Conservation (phyloP, 345 rosid genomes). For the Cardiospermum halicacabum region DNA sequence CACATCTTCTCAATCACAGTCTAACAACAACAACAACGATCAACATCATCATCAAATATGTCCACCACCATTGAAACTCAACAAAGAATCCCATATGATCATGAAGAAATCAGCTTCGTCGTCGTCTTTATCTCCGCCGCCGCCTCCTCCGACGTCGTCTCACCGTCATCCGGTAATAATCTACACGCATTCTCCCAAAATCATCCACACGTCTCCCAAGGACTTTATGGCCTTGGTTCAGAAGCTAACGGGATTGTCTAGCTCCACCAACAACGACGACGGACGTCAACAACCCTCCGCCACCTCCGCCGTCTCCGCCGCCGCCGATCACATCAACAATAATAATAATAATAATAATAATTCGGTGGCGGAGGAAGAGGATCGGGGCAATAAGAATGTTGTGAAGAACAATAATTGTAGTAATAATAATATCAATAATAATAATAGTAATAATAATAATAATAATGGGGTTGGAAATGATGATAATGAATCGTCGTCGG, state of each 20-base stretch:
- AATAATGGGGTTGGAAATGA: conserved; percentile 19
- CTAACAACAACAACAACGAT: conserved; percentile 15
- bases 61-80: conserved; percentile 30
- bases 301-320: background rate
- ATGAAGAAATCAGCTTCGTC: conserved; percentile 39
- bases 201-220: conserved; percentile 79
- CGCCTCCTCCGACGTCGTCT: conserved; percentile 25
- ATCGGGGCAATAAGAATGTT: conserved; percentile 4
- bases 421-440: background rate
- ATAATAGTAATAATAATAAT: background rate
- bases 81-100: conserved; percentile 45
- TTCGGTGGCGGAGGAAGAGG: conserved; percentile 5
- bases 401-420: background rate
- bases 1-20: conserved; percentile 7
- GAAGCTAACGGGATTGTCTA: conserved; percentile 74
- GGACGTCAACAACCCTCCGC: background rate
- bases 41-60: too few species aligned
- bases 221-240: conserved; percentile 94
- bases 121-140: conserved; percentile 23
- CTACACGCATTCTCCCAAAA: conserved; percentile 85
- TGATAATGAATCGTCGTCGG: conserved; percentile 67
- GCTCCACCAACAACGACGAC: background rate
- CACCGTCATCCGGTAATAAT: conserved; percentile 86
- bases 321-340: too few species aligned
- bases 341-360: conserved; percentile 16